Evolutionary conservation across 768 basidiomycete species (phyloP).

Genomic region (Austroboletus eburneus): DNA sequence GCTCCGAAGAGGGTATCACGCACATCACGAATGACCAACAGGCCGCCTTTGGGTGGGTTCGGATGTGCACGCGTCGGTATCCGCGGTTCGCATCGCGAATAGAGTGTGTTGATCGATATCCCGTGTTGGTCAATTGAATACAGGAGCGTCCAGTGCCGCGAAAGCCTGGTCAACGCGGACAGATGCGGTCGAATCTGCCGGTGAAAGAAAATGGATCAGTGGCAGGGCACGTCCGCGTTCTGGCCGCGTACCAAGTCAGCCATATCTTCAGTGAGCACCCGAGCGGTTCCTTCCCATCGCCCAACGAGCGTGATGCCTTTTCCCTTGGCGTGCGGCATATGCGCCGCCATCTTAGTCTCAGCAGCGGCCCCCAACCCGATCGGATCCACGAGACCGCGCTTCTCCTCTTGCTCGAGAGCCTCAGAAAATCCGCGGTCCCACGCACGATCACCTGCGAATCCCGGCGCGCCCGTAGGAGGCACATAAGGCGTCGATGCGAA

Average conservation of each 20-base stretch:
- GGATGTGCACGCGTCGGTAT: conserved; percentile 22
- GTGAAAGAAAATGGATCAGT: too few species aligned
- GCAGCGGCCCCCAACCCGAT: conserved; percentile 42
- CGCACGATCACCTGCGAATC: conserved; percentile 58
- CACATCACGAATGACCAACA: conserved; percentile 66
- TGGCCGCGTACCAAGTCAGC: conserved; percentile 54
- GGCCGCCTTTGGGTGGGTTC: conserved; percentile 37
- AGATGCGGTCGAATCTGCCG: conserved; percentile 64
- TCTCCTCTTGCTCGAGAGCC: conserved; percentile 40
- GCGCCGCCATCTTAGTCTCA: conserved; percentile 26
- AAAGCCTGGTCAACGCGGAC: conserved; percentile 69
- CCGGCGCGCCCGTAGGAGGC: conserved; percentile 68
- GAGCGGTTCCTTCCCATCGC: conserved; percentile 49
- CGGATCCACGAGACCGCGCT: conserved; percentile 35
- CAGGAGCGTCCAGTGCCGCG: conserved; percentile 68
- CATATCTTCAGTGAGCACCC: conserved; percentile 48
- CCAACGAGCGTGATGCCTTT: conserved; percentile 51
- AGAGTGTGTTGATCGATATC: conserved; percentile 86
- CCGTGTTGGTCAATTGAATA: conserved; percentile 96
- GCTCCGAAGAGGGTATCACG: conserved; percentile 71
- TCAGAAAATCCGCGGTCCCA: conserved; percentile 69
- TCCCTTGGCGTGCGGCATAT: conserved; percentile 26
- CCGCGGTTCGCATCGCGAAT: conserved; percentile 53
- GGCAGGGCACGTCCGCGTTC: too few species aligned
- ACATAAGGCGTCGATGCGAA: conserved; percentile 44